These are phyloP conservation scores for Aspergillus indologenus DNA, from an alignment of 495 filamentous ascomycete genomes.

Conservation along the genomic window DNA sequence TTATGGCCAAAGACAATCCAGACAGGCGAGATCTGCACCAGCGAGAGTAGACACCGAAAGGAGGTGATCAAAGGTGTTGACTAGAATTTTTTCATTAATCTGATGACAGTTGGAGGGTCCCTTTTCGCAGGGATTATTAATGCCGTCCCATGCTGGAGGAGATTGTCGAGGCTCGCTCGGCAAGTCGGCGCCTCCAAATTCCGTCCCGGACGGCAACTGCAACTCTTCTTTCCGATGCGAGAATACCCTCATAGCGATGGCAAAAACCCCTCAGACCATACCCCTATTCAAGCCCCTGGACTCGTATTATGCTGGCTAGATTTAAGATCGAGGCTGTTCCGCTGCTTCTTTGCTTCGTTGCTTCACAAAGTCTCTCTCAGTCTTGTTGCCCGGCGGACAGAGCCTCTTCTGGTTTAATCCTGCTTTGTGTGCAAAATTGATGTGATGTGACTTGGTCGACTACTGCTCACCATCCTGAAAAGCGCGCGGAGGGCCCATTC, in stretches of 20 bases:
- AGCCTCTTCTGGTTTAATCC: too few species aligned
- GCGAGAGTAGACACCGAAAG: background rate
- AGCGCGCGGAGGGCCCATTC: too few species aligned
- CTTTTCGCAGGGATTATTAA: background rate
- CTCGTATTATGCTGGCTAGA: too few species aligned
- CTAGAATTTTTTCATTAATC: background rate
- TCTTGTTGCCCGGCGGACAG: too few species aligned
- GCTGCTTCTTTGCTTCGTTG: too few species aligned
- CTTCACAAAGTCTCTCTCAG: too few species aligned
- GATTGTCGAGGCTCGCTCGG: background rate
- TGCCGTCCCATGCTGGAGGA: background rate
- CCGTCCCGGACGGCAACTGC: background rate
- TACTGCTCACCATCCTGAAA: too few species aligned
- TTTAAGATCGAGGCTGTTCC: too few species aligned
- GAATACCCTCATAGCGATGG: background rate
- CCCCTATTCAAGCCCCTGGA: background rate
- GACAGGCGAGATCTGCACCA: background rate
- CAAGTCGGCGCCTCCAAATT: background rate
- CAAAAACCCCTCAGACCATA: background rate
- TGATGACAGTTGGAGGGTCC: background rate
- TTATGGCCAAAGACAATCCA: background rate
- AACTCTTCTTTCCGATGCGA: background rate
- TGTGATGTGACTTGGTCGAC: too few species aligned
- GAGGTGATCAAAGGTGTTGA: background rate
- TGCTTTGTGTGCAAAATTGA: too few species aligned